These are phyloP conservation scores for Silene conica DNA, from an alignment of 148 eudicot genomes.

Conservation along the genomic window DNA sequence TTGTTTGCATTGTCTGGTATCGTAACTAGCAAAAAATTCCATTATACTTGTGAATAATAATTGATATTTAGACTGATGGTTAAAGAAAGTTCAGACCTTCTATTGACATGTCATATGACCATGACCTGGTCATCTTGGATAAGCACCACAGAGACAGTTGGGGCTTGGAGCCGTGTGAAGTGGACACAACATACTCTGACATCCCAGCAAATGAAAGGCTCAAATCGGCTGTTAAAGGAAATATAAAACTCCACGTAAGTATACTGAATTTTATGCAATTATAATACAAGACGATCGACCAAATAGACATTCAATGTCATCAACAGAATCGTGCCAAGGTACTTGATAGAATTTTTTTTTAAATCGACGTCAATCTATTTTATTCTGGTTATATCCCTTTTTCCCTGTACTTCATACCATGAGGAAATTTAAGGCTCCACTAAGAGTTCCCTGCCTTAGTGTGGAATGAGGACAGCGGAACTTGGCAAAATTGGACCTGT, in stretches of 20 bases:
- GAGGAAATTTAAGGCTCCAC: neutral
- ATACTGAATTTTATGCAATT: neutral
- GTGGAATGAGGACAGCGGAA: neutral
- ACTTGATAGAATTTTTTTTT: too few relatives aligned
- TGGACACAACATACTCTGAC: constrained; percentile 70
- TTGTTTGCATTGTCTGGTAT: too few relatives aligned
- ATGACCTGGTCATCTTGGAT: constrained; percentile 49
- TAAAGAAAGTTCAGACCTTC: constrained; percentile 53
- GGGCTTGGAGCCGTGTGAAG: constrained; percentile 61
- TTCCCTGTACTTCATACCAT: too few relatives aligned
- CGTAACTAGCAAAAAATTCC: neutral
- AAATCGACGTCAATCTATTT: neutral
- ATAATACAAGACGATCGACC: neutral
- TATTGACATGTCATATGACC: constrained; percentile 73
- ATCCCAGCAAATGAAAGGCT: constrained; percentile 71
- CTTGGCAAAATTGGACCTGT: neutral
- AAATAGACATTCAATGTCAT: neutral
- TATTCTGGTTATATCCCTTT: neutral
- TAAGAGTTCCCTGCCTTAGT: neutral
- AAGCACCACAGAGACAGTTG: constrained; percentile 67
- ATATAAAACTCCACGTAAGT: neutral
- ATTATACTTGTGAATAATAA: neutral
- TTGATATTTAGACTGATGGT: neutral
- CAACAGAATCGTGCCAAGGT: neutral
- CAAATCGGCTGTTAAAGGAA: constrained; percentile 53